Percentiles rank a stretch among this genome's conserved stretches.
Evolutionary conservation across 106 monocot species (phyloP).

Genomic region (Ottelia alismoides): DNA sequence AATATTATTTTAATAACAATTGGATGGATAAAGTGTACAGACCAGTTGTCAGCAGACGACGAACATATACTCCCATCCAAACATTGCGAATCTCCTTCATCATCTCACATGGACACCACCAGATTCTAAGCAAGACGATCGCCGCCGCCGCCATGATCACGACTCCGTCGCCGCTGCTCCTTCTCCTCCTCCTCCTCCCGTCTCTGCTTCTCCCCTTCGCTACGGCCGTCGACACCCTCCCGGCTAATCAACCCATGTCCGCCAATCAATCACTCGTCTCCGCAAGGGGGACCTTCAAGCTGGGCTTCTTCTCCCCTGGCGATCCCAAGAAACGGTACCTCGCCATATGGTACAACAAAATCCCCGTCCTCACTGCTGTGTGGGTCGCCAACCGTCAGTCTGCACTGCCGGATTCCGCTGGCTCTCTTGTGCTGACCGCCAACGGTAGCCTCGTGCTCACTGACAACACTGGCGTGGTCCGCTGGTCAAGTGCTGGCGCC

Average conservation of each 20-base stretch:
- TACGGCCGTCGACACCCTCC: slow-evolving; percentile 13
- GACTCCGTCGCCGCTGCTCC: no score
- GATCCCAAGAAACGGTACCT: slow-evolving; percentile 8
- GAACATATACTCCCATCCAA: no score
- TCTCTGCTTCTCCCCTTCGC: no score
- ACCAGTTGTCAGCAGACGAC: no score
- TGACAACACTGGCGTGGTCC: neutral
- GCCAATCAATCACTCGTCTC: slow-evolving; percentile 14
- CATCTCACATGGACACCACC: no score
- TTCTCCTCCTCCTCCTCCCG: no score
- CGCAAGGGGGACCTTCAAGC: slow-evolving; percentile 12
- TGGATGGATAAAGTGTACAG: no score
- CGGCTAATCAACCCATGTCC: no score
- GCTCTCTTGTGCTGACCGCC: slow-evolving; percentile 7
- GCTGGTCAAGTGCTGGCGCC: slow-evolving; percentile 1
- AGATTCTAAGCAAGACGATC: no score
- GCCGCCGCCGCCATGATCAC: no score
- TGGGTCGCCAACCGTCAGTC: slow-evolving; percentile 35
- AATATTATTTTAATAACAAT: no score
- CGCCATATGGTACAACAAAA: slow-evolving; percentile 6
- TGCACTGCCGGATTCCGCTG: slow-evolving; percentile 7
- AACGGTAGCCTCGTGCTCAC: slow-evolving; percentile 13
- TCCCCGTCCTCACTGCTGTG: neutral
- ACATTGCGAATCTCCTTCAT: no score
- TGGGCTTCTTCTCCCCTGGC: slow-evolving; percentile 23